These are phyloP conservation scores for Chloris gayana DNA, from an alignment of 176 grass and related monocot genomes.

Conservation along the genomic window DNA sequence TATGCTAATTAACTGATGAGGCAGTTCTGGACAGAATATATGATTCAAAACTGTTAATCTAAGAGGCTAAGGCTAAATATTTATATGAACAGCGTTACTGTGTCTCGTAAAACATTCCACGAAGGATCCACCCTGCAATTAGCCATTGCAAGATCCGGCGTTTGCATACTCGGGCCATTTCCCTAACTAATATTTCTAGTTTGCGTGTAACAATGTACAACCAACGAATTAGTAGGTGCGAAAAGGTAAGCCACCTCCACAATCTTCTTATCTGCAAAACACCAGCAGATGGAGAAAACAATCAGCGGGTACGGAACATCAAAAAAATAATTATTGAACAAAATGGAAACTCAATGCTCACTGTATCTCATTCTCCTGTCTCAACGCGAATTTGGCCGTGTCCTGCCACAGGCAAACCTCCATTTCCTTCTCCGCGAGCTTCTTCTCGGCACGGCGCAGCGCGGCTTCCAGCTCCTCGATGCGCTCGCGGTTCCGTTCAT, in stretches of 20 bases:
- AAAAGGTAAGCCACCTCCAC: neutral
- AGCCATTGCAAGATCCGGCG: neutral
- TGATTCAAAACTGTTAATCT: neutral
- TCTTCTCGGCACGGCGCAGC: slow-evolving; percentile 40
- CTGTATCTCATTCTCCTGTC: slow-evolving; percentile 6
- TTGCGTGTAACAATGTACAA: neutral
- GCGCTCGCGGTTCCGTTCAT: slow-evolving; percentile 46
- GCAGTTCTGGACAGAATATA: neutral
- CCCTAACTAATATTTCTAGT: neutral
- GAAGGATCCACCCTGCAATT: neutral
- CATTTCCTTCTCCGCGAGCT: slow-evolving; percentile 55
- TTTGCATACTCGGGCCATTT: neutral
- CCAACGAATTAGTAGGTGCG: neutral
- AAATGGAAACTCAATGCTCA: slow-evolving; percentile 2
- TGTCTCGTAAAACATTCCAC: neutral
- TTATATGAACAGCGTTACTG: slow-evolving; percentile 37
- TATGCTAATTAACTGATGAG: neutral
- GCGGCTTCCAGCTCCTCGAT: slow-evolving; percentile 53
- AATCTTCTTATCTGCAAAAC: slow-evolving; percentile 14
- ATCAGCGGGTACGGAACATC: neutral
- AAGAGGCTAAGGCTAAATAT: slow-evolving; percentile 23
- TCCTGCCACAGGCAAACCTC: slow-evolving; percentile 51
- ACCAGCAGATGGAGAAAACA: neutral
- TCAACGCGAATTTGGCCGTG: slow-evolving; percentile 41
- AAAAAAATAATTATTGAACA: neutral